Evolutionary conservation across 345 rosid genomes (phyloP), one percentile per base, ranked within the genome.

Genomic region (Populus nigra): DNA sequence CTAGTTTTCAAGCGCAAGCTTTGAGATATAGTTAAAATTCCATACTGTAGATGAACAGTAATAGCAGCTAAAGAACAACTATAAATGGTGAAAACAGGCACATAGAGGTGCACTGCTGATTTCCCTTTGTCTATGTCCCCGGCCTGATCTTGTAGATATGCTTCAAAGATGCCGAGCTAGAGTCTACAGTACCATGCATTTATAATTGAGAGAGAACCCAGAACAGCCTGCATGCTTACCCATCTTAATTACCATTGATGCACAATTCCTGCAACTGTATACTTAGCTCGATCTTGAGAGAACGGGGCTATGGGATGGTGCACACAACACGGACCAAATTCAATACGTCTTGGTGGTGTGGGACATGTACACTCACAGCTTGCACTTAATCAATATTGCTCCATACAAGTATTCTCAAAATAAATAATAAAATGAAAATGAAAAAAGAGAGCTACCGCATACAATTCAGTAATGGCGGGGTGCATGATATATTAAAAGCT

Each of bases 131-230:
- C 12, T n/a, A 57, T 57, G 62, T n/a, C 17, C 23, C 23, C 23
- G 61, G 23, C 11, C 61, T 22, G 11, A 8, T 53, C 59, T 53
- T 72, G n/a, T 55, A 55, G 18, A 16, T 12, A 35, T 57, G 36
- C 29, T 1, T 57, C 76, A 4, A 31, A 11, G 47, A 36, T 57
- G 39, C 6, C 8, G 33, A 12, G 15, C 61, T 62, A 65, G 69
- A 57, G 33, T 45, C 74, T 73, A 73, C 82, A 79, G 82, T 79
- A 43, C 39, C 82, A 79, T 79, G 82, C 82, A 79, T 69, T 61
- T 3, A 53, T 33, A 33, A 33, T n/a, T n/a, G 23, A 57, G 29
- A 45, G 4, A 67, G 22, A 38, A 67, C 9, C 35, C 41, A 67
- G 41, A 16, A 3, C 18, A 33, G 70, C 13, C 45, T 67, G 63